Evolutionary conservation across 1,139 yeast species (phyloP).

Genomic region (Kodamaea plutei): DNA sequence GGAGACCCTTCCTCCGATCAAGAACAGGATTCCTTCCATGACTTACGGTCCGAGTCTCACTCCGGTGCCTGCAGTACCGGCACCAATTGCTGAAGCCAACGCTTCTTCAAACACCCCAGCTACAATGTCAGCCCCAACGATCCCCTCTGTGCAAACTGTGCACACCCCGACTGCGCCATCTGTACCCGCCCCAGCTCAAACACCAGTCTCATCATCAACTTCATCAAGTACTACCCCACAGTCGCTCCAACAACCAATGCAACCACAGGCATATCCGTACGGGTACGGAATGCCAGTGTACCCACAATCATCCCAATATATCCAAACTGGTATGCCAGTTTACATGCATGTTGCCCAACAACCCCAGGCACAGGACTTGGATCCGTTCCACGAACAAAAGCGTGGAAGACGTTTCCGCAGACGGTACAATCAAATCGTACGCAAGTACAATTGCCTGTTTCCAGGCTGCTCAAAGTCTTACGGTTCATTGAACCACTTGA

Average conservation of each 20-base stretch:
- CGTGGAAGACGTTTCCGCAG: conserved; percentile 52
- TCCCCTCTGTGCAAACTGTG: background rate
- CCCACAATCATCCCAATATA: background rate
- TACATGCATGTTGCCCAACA: background rate
- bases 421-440: conserved; percentile 64
- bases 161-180: background rate
- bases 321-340: background rate
- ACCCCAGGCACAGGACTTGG: conserved; percentile 4
- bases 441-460: conserved; percentile 59
- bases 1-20: background rate
- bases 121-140: background rate
- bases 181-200: background rate
- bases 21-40: background rate
- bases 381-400: conserved; percentile 13
- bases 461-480: conserved; percentile 66
- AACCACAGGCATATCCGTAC: background rate
- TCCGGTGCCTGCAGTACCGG: background rate
- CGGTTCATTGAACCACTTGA: conserved; percentile 73
- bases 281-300: conserved; percentile 1
- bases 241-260: background rate
- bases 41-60: background rate
- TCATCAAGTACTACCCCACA: background rate
- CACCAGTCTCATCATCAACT: background rate
- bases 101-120: background rate
- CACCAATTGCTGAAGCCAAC: background rate